Base-by-base conservation (phyloP, 495 filamentous ascomycete genomes). In the Trichoderma reesei region DNA sequence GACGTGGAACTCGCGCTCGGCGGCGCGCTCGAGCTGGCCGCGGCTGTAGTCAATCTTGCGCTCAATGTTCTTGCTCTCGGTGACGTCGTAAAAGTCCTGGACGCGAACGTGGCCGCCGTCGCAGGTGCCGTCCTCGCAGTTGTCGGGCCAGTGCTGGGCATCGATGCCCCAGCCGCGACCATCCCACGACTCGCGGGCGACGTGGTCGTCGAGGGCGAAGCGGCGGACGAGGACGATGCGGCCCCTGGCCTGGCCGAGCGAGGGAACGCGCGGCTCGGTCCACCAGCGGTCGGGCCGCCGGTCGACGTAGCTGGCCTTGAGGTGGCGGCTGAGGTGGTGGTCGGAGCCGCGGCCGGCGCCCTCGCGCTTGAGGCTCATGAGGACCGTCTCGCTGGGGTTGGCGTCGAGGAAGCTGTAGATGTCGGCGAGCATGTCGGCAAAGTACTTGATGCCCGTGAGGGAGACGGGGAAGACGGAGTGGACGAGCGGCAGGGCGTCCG, bases 71-170 rank as follows among this genome's bases (percentile, higher is more conserved):
- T 82, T 74, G 7, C 81, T 84, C 70, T 91, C 84, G 44, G 87
- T 74, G 18, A 98, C 87, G 70, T 96, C 93, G 79, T 93, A 98
- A 73, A 91, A 98, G 74, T 98, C 94, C 77, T 98, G 94, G 42
- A 98, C 87, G 63, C 91, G 86, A 36, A 96, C 83, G 67, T 86
- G 81, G 5, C 76, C 91, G 70, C 85, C 86, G 33, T 38, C 59
- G 11, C 86, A 84, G 54, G 88, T 79, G 14, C 88, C 86, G 69
- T 96, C 82, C 7, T 88, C 83, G 41, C 89, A 91, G 73, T 98
- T 98, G 73, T 98, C 89, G 2, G 86, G 87, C 94, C 94, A 98
- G 61, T 77, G 79, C 61, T 85, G 84, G 20, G 85, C 94, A 74
- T 97, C 86, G 62, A 98, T 88, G 20, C 89, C 89, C 79, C 85